Conservation (phyloP, 2,329 filamentous ascomycete species). For the Plectosphaerella sp. region DNA sequence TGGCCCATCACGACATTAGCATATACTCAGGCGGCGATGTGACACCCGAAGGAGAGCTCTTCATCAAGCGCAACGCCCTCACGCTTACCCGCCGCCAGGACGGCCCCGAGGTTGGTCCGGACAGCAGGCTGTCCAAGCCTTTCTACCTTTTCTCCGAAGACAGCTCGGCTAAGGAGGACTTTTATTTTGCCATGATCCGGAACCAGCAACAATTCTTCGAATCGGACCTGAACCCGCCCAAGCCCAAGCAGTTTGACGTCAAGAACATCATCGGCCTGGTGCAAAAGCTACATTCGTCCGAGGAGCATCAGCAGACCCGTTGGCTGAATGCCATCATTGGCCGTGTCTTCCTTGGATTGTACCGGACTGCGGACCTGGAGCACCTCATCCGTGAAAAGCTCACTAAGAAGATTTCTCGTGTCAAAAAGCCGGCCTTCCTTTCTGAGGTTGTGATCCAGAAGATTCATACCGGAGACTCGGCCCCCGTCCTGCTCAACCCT, state of each 20-base stretch:
- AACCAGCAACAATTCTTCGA: conserved; percentile 71
- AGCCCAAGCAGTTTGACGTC: conserved; percentile 72
- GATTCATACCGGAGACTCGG: conserved; percentile 81
- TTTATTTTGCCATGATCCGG: conserved; percentile 87
- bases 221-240: conserved; percentile 54
- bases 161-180: conserved; percentile 95
- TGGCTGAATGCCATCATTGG: conserved; percentile 94
- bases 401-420: conserved; percentile 91
- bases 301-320: conserved; percentile 83
- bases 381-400: conserved; percentile 78
- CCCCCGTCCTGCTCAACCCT: conserved; percentile 85
- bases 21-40: conserved; percentile 75
- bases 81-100: conserved; percentile 65
- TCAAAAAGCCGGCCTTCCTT: conserved; percentile 87
- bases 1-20: conserved; percentile 80
- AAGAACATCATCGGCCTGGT: conserved; percentile 86
- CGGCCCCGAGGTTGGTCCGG: conserved; percentile 48
- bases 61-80: conserved; percentile 90
- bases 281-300: conserved; percentile 83
- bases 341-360: conserved; percentile 79
- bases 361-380: conserved; percentile 79
- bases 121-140: conserved; percentile 63
- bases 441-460: conserved; percentile 77
- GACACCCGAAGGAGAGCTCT: conserved; percentile 84
- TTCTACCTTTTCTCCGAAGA: conserved; percentile 96